phyloP scores from a whole-genome alignment of 495 filamentous ascomycete species.

The Penicillium bialowiezense region DNA sequence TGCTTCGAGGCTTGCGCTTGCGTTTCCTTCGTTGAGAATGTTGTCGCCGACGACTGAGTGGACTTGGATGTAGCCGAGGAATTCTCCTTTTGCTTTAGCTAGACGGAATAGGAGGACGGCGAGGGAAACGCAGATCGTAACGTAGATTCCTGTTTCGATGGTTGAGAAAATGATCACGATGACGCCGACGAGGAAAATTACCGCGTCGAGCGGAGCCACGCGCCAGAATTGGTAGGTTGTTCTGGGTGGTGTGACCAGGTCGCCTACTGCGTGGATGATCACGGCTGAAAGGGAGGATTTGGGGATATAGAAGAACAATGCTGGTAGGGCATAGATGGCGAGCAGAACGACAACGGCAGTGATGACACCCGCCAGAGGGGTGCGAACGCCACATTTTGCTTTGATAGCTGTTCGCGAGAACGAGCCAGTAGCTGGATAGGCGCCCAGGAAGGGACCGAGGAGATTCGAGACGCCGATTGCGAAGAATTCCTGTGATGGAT shows the following conservation, averaged over 20 bases:
- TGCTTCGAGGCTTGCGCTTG: constrained; percentile 23
- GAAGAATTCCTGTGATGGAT: constrained; percentile 92
- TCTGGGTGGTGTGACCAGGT: constrained; percentile 87
- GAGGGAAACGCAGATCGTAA: constrained; percentile 66
- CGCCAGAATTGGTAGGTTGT: constrained; percentile 92
- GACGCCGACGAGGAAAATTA: constrained; percentile 93
- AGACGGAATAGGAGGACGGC: constrained; percentile 77
- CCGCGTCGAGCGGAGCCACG: constrained; percentile 81
- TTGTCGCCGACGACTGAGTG: constrained; percentile 80
- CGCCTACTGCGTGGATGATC: constrained; percentile 94
- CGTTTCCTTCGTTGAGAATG: constrained; percentile 48
- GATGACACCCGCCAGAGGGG: constrained; percentile 85
- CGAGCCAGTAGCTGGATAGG: constrained; percentile 88
- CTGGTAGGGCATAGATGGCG: constrained; percentile 91
- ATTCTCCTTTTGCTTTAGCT: constrained; percentile 75
- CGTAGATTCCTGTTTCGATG: constrained; percentile 90
- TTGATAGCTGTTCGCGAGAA: constrained; percentile 96
- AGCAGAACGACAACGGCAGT: constrained; percentile 82
- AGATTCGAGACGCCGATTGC: constrained; percentile 90
- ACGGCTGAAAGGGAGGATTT: constrained; percentile 79
- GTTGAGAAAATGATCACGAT: constrained; percentile 78
- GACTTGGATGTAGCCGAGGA: constrained; percentile 80
- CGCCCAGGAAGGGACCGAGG: constrained; percentile 87
- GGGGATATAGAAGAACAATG: constrained; percentile 92
- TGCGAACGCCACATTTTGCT: constrained; percentile 90